Evolutionary conservation across 148 eudicot genomes (phyloP), one percentile per base, ranked within the genome.

Genomic region (Cornus kousa): DNA sequence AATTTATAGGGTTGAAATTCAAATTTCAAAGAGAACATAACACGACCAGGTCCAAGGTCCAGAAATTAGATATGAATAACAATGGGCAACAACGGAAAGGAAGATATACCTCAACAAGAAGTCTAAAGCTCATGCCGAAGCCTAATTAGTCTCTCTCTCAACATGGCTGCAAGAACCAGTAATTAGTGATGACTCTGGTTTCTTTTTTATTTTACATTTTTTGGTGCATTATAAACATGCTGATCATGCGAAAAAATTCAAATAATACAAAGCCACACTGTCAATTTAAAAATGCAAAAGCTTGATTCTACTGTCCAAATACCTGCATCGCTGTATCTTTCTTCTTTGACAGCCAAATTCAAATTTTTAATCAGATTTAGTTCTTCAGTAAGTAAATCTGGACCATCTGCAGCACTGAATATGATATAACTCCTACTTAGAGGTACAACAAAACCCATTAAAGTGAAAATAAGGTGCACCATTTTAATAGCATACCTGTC

Each of bases 281-380:
- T 35, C 37, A 4, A 13, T 13, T 57, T 13, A 2, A 13, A 57
- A 16, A 57, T 57, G 20, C 20, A 13, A 62, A 62, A 62, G 23
- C 3, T 62, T 20, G 7, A 37, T 10, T 62, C 9, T 31, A 71
- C 70, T n/a, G 33, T 35, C 10, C 62, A 8, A 60, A 35, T 85
- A 92, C 97, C 97, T 85, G 97, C 97, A 82, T 93, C 97, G 23
- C 33, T 80, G 81, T 89, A 93, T 86, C 97, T 87, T 85, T 93
- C 97, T 80, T 91, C 93, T 78, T 85, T 72, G 73, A 82, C 88
- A 19, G 97, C 97, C 66, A 85, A 79, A 71, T 85, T 88, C 90
- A 93, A 82, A 74, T 87, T 89, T 82, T 50, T 77, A 39, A 93
- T 78, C 79, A 89, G 66, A 68, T 78, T 84, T 24, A 93, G 87